A percentile compares a stretch with the other conserved stretches of the same genome.
These are phyloP conservation scores for Diaporthe helianthi DNA, from an alignment of 2,329 filamentous ascomycete species.

Conservation along the genomic window DNA sequence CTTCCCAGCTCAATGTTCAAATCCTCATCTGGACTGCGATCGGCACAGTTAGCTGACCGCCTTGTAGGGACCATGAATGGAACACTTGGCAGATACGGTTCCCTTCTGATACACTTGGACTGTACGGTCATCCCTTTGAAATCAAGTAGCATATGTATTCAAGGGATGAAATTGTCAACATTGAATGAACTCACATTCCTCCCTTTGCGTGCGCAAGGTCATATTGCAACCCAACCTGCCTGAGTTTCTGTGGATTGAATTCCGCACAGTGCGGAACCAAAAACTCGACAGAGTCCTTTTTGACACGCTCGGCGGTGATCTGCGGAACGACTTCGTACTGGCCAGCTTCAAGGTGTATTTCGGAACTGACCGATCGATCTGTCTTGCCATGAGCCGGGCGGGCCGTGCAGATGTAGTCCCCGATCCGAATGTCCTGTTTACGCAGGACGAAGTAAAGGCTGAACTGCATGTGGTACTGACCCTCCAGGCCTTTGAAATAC, in stretches of 20 bases:
- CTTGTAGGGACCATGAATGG: neutral
- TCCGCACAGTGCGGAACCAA: slow-evolving; percentile 58
- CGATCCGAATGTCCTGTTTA: slow-evolving; percentile 38
- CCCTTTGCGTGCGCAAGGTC: slow-evolving; percentile 68
- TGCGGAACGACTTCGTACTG: slow-evolving; percentile 74
- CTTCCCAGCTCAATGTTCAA: slow-evolving; percentile 42
- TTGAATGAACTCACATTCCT: slow-evolving; percentile 45
- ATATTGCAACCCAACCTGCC: slow-evolving; percentile 64
- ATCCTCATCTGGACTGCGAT: slow-evolving; percentile 51
- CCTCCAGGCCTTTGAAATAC: slow-evolving; percentile 54
- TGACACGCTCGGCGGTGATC: slow-evolving; percentile 61
- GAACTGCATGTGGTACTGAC: slow-evolving; percentile 53
- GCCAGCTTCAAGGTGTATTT: slow-evolving; percentile 73
- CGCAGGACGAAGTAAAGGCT: slow-evolving; percentile 52
- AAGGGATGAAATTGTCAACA: neutral
- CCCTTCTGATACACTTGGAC: neutral
- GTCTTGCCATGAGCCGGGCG: slow-evolving; percentile 48
- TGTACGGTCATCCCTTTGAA: neutral
- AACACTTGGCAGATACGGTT: neutral
- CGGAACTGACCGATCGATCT: slow-evolving; percentile 72
- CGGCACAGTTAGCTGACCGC: neutral
- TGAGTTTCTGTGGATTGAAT: slow-evolving; percentile 67
- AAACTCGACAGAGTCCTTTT: slow-evolving; percentile 61
- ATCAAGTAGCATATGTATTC: too few species aligned
- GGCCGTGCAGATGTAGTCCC: slow-evolving; percentile 46